Percentiles rank a stretch among this genome's conserved stretches.
phyloP scores from a whole-genome alignment of 208 protist genomes.

The Paratrypanosoma confusum region DNA sequence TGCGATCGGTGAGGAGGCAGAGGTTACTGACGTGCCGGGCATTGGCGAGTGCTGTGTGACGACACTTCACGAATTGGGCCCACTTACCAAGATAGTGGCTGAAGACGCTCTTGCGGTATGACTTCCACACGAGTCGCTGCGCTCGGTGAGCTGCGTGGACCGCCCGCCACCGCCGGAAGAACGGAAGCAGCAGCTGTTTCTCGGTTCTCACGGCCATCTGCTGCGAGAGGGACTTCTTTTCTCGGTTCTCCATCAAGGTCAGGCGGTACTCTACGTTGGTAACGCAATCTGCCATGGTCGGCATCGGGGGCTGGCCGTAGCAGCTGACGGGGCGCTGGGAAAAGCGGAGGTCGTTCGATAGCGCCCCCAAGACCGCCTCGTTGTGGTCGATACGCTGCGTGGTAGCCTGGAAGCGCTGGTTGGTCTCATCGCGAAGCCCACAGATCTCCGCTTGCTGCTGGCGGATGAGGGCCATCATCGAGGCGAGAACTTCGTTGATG shows the following conservation, averaged over 20 bases:
- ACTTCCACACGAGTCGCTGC: no score
- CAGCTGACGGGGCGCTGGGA: conserved; percentile 7
- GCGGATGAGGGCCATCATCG: conserved; percentile 8
- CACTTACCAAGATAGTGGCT: no score
- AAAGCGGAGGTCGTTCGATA: conserved; percentile 6
- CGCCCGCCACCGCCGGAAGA: no score
- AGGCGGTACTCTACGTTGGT: conserved; percentile 10
- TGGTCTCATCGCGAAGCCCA: neutral
- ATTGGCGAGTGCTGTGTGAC: no score
- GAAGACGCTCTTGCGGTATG: no score
- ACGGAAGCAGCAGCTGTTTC: no score
- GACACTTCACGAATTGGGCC: no score
- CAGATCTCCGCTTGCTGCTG: conserved; percentile 7
- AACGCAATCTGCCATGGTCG: conserved; percentile 12
- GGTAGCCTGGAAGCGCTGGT: neutral
- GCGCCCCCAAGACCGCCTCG: neutral
- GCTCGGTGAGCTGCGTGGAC: no score
- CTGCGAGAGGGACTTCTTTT: neutral
- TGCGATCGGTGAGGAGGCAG: no score
- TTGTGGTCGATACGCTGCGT: conserved; percentile 2
- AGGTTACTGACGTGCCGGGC: no score
- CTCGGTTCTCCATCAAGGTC: conserved; percentile 1
- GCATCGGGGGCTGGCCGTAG: conserved; percentile 3
- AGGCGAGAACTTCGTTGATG: conserved; percentile 4
- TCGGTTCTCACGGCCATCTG: no score